Evolutionary conservation across 768 basidiomycete genomes (phyloP), one percentile per base, ranked within the genome.

Genomic region (Pisolithus tinctorius): DNA sequence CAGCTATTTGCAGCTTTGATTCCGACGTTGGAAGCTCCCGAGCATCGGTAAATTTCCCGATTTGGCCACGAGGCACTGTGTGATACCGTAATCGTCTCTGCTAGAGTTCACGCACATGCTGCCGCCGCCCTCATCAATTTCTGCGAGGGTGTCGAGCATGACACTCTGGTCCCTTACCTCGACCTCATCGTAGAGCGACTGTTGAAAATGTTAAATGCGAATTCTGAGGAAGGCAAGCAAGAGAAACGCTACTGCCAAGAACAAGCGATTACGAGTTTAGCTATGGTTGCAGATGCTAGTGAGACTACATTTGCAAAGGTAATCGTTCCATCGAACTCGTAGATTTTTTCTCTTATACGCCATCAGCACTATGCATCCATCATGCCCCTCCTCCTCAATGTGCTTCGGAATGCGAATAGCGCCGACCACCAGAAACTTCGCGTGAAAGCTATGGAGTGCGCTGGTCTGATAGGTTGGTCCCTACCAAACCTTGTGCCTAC

Each of bases 361-460:
- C 41, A 13, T 10, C 55, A 90, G 84, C 83, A 88, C 64, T 91
- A 92, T 60, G 61, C 77, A 8, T 72, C 80, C 3, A 86, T 92
- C 51, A 91, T 93, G 88, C 88, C 89, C 0, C 72, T 93, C 4
- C 65, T 93, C 20, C 63, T 93, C 54, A 83, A 81, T 50, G 85
- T 93, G 0, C 74, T 95, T 45, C 71, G 79, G 17, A 86, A 87
- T 45, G 85, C 86, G 10, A 83, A 82, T 40, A 79, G 80, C 6
- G 63, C 76, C 0, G 82, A 84, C 47, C 84, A 87, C 63, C 72
- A 76, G 25, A 84, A 83, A 61, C 60, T 93, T 47, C 74, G 87
- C 23, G 78, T 82, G 38, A 90, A 93, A 62, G 88, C 89, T 0
- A 93, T 95, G 88, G 92, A 94, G 62, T 93, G 91, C 64, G 90